Percentiles rank a stretch among this genome's conserved stretches.
Conservation (phyloP, 1,284 basidiomycete genomes). For the Cerrena zonata region DNA sequence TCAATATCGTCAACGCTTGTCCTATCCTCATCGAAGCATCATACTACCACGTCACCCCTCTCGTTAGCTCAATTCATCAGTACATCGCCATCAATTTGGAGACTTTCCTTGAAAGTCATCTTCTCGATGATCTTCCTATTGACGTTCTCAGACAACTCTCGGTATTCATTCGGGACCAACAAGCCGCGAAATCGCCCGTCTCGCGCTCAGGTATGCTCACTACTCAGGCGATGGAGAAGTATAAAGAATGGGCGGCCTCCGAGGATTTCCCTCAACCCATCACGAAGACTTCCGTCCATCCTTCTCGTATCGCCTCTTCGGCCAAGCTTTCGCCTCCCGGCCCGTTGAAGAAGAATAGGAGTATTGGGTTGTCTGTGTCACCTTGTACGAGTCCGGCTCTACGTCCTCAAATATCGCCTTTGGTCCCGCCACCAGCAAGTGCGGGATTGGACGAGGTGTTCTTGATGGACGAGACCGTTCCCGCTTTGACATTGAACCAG, state of each 20-base stretch:
- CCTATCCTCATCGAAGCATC: conserved; percentile 80
- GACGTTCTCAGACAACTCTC: conserved; percentile 69
- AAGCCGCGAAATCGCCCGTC: conserved; percentile 63
- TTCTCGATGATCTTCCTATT: conserved; percentile 72
- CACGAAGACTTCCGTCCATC: conserved; percentile 33
- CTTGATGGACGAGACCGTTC: conserved; percentile 52
- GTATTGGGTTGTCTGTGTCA: conserved; percentile 12
- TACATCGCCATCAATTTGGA: conserved; percentile 87
- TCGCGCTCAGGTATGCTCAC: conserved; percentile 56
- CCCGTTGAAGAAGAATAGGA: conserved; percentile 21
- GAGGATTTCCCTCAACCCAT: conserved; percentile 78
- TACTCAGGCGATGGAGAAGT: conserved; percentile 56
- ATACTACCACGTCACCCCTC: conserved; percentile 68
- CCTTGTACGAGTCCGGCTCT: conserved; percentile 31
- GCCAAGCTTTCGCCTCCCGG: conserved; percentile 44
- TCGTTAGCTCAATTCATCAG: conserved; percentile 71
- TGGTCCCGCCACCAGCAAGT: conserved; percentile 8
- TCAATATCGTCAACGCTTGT: conserved; percentile 75
- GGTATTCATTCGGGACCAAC: conserved; percentile 53
- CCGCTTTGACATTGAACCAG: conserved; percentile 11
- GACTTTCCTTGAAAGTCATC: conserved; percentile 74
- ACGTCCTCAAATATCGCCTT: conserved; percentile 22
- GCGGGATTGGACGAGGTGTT: conserved; percentile 48
- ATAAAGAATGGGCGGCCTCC: conserved; percentile 71
- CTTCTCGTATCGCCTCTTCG: conserved; percentile 21